Conservation (phyloP, 2,329 filamentous ascomycete species). For the Fulvia fulva region DNA sequence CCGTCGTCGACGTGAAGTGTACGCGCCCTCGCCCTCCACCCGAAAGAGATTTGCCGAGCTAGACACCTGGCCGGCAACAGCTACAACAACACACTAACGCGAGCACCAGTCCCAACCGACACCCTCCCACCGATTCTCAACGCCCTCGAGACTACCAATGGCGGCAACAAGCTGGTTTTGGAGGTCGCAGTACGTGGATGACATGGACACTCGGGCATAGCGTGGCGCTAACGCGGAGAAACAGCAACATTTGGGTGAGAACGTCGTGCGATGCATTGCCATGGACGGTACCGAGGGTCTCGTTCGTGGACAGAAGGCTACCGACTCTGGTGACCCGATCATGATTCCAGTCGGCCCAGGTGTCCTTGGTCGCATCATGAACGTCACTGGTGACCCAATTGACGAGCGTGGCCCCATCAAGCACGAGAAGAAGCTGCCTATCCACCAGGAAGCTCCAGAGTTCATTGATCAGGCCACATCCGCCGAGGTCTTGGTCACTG, state of each 20-base stretch:
- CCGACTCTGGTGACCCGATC: conserved; percentile 92
- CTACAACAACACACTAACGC: neutral
- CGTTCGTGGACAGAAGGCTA: conserved; percentile 79
- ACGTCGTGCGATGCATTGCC: conserved; percentile 98
- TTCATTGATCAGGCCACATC: conserved; percentile 95
- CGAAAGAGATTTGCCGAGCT: conserved; percentile 26
- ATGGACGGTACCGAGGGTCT: conserved; percentile 99
- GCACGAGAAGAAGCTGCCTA: conserved; percentile 78
- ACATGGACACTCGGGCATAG: conserved; percentile 15
- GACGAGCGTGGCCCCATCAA: conserved; percentile 99
- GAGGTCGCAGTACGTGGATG: conserved; percentile 80
- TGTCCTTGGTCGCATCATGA: conserved; percentile 98
- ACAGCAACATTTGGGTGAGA: conserved; percentile 99
- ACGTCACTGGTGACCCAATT: conserved; percentile 99
- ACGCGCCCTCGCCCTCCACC: conserved; percentile 42
- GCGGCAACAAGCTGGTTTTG: conserved; percentile 88
- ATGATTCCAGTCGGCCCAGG: conserved; percentile 89
- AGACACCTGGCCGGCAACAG: conserved; percentile 68
- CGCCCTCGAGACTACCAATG: conserved; percentile 86
- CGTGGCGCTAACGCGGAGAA: conserved; percentile 25
- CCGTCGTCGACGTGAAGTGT: conserved; percentile 96
- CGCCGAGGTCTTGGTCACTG: conserved; percentile 94
- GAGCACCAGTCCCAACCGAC: conserved; percentile 49
- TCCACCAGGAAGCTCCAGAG: conserved; percentile 87
- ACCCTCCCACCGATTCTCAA: conserved; percentile 97